A percentile compares a stretch with the other conserved stretches of the same genome.
phyloP scores from a whole-genome alignment of 768 basidiomycete species.

The Agaricus sinodeliciosus region DNA sequence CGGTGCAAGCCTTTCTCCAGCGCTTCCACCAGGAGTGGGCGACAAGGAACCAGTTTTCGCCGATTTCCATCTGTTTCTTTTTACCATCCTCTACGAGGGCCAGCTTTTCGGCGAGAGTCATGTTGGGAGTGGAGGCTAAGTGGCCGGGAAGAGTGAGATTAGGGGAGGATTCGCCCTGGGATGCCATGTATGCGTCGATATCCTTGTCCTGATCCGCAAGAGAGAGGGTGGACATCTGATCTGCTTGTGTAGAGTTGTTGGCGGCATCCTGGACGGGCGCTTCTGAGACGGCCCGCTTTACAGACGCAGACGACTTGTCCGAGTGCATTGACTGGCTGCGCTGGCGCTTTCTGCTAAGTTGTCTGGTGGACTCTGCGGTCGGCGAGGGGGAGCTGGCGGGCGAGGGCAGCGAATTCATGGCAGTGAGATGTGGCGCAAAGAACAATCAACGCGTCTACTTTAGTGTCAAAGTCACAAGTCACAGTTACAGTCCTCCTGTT shows the following conservation, averaged over 20 bases:
- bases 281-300: constrained; percentile 77
- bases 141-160: constrained; percentile 19
- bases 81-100: constrained; percentile 41
- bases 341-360: constrained; percentile 58
- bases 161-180: constrained; percentile 40
- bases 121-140: constrained; percentile 16
- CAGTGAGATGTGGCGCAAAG: constrained; percentile 2
- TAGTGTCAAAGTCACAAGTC: constrained; percentile 12
- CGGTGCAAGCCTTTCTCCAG: constrained; percentile 70
- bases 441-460: constrained; percentile 3
- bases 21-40: constrained; percentile 65
- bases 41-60: constrained; percentile 78
- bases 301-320: constrained; percentile 60
- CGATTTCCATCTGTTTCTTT: constrained; percentile 43
- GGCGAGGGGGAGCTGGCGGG: constrained; percentile 40
- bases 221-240: constrained; percentile 37
- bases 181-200: constrained; percentile 65
- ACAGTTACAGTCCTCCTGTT: too few species aligned
- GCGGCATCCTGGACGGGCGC: constrained; percentile 39
- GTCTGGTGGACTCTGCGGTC: constrained; percentile 29
- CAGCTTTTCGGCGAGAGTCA: constrained; percentile 42
- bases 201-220: constrained; percentile 41
- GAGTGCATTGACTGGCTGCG: constrained; percentile 75
- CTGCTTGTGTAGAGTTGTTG: constrained; percentile 30
- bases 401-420: constrained; percentile 43